Evolutionary conservation across 108 stramenopile species (phyloP), one percentile per base, ranked within the genome.

Genomic region (Cylindrotheca fusiformis): DNA sequence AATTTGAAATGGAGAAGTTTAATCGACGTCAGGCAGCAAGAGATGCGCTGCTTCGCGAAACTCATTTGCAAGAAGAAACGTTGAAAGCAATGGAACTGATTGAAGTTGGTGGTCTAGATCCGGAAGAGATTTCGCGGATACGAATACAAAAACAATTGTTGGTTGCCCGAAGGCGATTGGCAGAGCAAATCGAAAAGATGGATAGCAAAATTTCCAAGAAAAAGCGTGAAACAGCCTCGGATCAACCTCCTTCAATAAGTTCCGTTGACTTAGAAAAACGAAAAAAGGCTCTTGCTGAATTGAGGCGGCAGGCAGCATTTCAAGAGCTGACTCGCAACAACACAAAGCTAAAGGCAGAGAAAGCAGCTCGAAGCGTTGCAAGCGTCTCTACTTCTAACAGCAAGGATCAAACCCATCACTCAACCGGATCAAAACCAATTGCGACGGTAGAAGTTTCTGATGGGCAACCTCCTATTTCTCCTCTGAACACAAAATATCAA

Each of bases 251-350:
- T 46, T 3, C 36, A 59, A 21, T 14, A 45, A 45, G 19, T 59
- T 5, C 36, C 19, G 48, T 22, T 1, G 48, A 63, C 4, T 14
- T 51, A 8, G 48, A 63, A 52, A 2, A 24, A 14, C 63, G 63
- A 18, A 52, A 65, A 44, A 32, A 41, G 19, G 63, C 63, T 8
- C 22, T 65, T 51, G 63, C 63, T 19, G 52, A 65, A 28, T 52
- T 65, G 10, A 51, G 63, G 1, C 63, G 63, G 6, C 63, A 65
- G 52, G 30, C 63, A 17, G 63, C 63, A n/a, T 21, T 51, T 0
- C 32, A 41, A 14, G 32, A 65, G 32, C 23, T 65, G 52, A n/a
- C 1, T 23, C 12, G 52, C 17, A 65, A 33, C 32, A 65, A 54
- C 25, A 22, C 4, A 28, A 23, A 23, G 31, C 52, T 65, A 1